Evolutionary conservation across 2,329 filamentous ascomycete genomes (phyloP).

Genomic region (Tolypocladium amazonense): DNA sequence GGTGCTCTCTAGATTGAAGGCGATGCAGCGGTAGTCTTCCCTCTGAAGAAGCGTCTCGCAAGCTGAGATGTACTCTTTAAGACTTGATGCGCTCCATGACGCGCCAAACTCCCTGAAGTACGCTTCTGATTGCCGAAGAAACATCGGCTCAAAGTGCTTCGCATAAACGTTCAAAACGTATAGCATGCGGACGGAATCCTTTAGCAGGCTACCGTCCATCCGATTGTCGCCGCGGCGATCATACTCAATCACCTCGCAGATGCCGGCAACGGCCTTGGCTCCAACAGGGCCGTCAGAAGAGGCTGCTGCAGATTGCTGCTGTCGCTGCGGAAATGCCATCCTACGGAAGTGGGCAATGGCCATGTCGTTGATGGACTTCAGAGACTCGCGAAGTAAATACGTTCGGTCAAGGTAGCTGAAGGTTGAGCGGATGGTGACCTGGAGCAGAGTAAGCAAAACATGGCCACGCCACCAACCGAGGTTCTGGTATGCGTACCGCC

Average conservation of each 20-base stretch:
- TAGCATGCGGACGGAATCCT: slow-evolving; percentile 69
- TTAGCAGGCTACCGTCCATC: slow-evolving; percentile 57
- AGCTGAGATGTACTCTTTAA: slow-evolving; percentile 67
- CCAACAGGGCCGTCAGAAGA: slow-evolving; percentile 10
- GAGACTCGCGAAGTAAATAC: slow-evolving; percentile 65
- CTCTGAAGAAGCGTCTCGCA: slow-evolving; percentile 58
- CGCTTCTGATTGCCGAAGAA: slow-evolving; percentile 54
- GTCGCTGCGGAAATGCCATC: slow-evolving; percentile 31
- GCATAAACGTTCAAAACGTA: slow-evolving; percentile 76
- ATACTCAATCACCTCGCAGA: slow-evolving; percentile 64
- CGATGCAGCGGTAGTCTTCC: slow-evolving; percentile 68
- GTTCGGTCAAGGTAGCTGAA: slow-evolving; percentile 93
- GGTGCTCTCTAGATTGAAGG: slow-evolving; percentile 70
- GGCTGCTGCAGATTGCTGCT: background rate
- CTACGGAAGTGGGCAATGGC: slow-evolving; percentile 65
- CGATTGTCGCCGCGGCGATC: slow-evolving; percentile 51
- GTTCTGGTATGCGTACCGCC: slow-evolving; percentile 41
- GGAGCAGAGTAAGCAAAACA: background rate
- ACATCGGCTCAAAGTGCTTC: slow-evolving; percentile 65
- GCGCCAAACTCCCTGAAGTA: slow-evolving; percentile 65
- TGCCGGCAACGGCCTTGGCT: slow-evolving; percentile 32
- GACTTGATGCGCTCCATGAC: slow-evolving; percentile 47
- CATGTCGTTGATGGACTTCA: slow-evolving; percentile 70
- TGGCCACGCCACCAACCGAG: background rate
- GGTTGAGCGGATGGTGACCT: slow-evolving; percentile 72